These are phyloP conservation scores for Posidonia oceanica DNA, from an alignment of 116 monocot species.

Conservation along the genomic window DNA sequence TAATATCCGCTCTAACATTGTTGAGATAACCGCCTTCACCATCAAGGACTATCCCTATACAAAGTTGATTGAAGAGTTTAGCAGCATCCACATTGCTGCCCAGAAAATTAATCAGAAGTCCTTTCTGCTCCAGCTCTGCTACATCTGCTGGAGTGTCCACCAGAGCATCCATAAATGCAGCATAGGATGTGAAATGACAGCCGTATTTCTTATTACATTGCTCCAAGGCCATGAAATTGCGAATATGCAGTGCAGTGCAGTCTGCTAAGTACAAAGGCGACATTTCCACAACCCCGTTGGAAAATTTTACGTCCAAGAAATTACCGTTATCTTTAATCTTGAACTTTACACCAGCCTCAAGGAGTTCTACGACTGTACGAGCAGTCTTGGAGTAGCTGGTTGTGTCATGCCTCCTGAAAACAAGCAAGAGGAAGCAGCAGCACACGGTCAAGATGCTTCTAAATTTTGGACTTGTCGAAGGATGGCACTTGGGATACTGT, in stretches of 20 bases:
- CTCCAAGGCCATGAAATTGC: slow-evolving; percentile 15
- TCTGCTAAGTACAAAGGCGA: background rate
- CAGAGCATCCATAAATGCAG: slow-evolving; percentile 5
- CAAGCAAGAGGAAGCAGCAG: too few relatives aligned
- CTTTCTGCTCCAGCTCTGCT: background rate
- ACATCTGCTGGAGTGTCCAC: slow-evolving; percentile 4
- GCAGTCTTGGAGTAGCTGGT: background rate
- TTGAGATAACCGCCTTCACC: background rate
- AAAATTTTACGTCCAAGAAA: background rate
- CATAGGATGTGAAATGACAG: slow-evolving; percentile 4
- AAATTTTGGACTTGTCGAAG: too few relatives aligned
- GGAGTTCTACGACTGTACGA: background rate
- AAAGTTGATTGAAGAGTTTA: background rate
- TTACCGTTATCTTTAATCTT: background rate
- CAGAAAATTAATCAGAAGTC: slow-evolving; percentile 8
- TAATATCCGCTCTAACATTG: background rate
- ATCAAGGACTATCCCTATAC: background rate
- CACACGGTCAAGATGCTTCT: too few relatives aligned
- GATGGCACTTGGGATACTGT: too few relatives aligned
- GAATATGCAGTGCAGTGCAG: background rate
- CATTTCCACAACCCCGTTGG: slow-evolving; percentile 6
- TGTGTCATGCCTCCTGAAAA: background rate
- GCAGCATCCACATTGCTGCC: slow-evolving; percentile 13
- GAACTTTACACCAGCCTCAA: background rate
- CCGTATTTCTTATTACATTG: background rate